Conservation (phyloP, 371 early-diverging fungal species). For the Zopfochytrium polystomum region DNA sequence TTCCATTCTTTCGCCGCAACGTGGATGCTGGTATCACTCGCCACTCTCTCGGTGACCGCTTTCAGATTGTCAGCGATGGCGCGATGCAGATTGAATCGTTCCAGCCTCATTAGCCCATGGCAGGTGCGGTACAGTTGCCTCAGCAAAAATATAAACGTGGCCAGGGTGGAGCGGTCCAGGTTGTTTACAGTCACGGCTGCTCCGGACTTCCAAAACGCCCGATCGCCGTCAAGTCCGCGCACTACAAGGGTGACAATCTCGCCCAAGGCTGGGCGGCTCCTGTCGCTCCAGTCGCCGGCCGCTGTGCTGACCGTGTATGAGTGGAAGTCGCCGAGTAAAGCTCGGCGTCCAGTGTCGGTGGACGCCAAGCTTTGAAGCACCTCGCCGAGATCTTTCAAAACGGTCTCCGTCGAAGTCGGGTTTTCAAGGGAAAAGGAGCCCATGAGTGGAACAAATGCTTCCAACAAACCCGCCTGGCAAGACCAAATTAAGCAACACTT, state of each 20-base stretch:
- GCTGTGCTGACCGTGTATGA: too few species aligned
- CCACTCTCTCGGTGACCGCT: constrained; percentile 7
- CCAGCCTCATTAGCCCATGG: constrained; percentile 35
- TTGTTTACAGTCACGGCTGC: too few species aligned
- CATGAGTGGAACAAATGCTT: too few species aligned
- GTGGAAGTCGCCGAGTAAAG: background rate
- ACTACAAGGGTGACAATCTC: too few species aligned
- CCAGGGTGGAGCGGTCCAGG: constrained; percentile 20
- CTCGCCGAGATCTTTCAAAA: background rate
- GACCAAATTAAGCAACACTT: too few species aligned
- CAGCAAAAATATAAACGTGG: constrained; percentile 39
- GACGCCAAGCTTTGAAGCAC: background rate
- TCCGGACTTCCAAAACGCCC: too few species aligned
- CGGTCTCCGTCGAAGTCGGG: too few species aligned
- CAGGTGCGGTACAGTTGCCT: constrained; percentile 46
- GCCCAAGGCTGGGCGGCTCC: too few species aligned
- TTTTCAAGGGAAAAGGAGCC: too few species aligned
- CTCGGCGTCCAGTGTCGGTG: background rate
- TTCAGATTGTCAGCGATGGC: constrained; percentile 20
- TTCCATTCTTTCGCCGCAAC: constrained; percentile 28
- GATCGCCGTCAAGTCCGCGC: too few species aligned
- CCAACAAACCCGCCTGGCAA: too few species aligned
- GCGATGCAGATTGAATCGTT: constrained; percentile 29
- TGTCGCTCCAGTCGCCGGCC: too few species aligned
- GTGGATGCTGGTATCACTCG: background rate